Base-by-base conservation (phyloP, 1,284 basidiomycete genomes). In the Cutaneotrichosporon arboriforme region DNA sequence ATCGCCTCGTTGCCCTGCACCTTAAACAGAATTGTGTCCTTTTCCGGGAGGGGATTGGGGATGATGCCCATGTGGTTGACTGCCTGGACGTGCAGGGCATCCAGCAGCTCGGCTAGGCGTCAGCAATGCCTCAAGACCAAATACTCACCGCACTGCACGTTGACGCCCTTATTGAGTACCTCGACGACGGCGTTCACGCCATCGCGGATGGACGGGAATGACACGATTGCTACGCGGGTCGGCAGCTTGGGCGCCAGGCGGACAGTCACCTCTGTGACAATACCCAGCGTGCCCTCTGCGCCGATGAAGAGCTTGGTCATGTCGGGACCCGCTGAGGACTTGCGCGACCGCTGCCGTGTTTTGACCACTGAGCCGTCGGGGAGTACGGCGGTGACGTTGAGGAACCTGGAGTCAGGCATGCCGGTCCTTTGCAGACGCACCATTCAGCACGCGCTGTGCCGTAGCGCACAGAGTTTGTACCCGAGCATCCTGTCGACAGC, bases 321-420 rank as follows among this genome's bases (percentile, higher is more conserved):
- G 64, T 97, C 90, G 41, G 90, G 91, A 0, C 92, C 92, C 0
- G 90, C 89, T 0, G 88, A 87, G 0, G 88, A 92, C 70, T 96
- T 96, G 46, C 78, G 79, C n/a, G 91, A 85, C 18, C 91, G 79
- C 43, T 83, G 80, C 1, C 92, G 82, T 0, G 92, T 97, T 68
- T 92, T 94, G 69, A 96, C 90, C 20, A 96, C 84, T 64, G 93
- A 83, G 1, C 92, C 92, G 17, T 83, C 85, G 0, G 92, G 87
- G 3, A 94, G 78, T 0, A 94, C 90, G 4, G 90, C 85, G 0
- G 87, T 92, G 83, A 57, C 49, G 23, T 54, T 57, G 26, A 57
- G 38, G 51, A 57, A 57, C 46, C 46, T 48, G 37, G 22, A n/a
- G 17, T 48, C 33, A 48, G 46, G 12, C 36, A 31, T 40, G 17